These are phyloP conservation scores for Citrullus mucosospermus DNA, from an alignment of 306 rosid genomes.

Conservation along the genomic window DNA sequence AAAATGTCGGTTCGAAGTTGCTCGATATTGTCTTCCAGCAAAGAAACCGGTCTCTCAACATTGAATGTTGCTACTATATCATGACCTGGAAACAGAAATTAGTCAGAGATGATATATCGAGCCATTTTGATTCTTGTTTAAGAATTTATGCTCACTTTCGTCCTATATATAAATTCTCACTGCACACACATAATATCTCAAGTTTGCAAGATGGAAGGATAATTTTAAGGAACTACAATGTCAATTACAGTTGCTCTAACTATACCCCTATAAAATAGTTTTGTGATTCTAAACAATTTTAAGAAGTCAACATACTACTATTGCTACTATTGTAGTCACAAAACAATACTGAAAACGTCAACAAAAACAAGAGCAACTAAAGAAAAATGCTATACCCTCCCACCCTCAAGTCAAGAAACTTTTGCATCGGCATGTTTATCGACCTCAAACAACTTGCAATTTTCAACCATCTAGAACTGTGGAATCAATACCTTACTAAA, in stretches of 20 bases:
- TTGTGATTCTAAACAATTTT: background rate
- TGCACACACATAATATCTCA: background rate
- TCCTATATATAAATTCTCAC: background rate
- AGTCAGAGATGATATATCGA: background rate
- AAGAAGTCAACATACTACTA: background rate
- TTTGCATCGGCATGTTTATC: background rate
- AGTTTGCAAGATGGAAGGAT: background rate
- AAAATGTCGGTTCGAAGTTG: conserved; percentile 52
- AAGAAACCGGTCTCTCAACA: conserved; percentile 37
- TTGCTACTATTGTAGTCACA: background rate
- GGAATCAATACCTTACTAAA: background rate
- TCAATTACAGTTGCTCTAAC: background rate
- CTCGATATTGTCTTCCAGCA: conserved; percentile 42
- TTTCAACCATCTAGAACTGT: background rate
- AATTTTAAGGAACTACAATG: background rate
- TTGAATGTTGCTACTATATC: conserved; percentile 62
- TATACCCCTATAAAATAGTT: background rate
- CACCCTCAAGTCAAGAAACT: background rate
- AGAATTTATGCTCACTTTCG: background rate
- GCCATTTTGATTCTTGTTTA: background rate
- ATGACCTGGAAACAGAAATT: conserved; percentile 40
- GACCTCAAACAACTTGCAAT: background rate
- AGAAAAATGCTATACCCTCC: background rate
- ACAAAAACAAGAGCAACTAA: background rate
- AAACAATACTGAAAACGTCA: background rate